Evolutionary conservation across 1,284 basidiomycete species (phyloP), one percentile per base, ranked within the genome.

Genomic region (Puccinia triticina): DNA sequence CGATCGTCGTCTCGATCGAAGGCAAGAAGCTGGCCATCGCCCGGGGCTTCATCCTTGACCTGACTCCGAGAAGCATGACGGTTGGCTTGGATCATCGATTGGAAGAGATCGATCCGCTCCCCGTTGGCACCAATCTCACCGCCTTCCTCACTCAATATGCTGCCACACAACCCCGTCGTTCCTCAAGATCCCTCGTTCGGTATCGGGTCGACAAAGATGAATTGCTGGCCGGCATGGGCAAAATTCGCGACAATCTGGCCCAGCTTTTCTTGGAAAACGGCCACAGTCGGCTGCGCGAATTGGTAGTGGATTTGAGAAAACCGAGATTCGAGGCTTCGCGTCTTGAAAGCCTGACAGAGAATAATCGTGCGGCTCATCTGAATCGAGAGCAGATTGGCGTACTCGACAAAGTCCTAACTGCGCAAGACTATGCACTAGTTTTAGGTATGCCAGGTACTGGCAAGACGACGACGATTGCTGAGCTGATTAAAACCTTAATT

Each of bases 401-500:
- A 0, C 90, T 98, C 86, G 87, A 88, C 43, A 92, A 91, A 83
- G 93, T 93, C 1, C 87, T 98, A 23, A 88, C 89, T 1, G 94
- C 96, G 0, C 88, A 91, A 83, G 96, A 99, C 87, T 99, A 98
- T 86, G 92, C 95, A 0, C 88, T 98, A 67, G 90, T 99, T 46
- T 89, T 98, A 7, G 97, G 96, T 34, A 98, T 99, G 97, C 96
- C 96, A 1, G 96, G 96, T 0, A 98, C 97, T 1, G 96, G 96
- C 12, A 99, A 99, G 88, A 98, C 96, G 50, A 97, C 95, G 0
- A 93, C 96, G 4, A 93, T 98, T 79, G 94, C 94, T 0, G 92
- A 94, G 59, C 90, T 98, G 61, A 95, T 99, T 86, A 90, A 91
- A 84, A 89, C 90, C 34, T 88, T 99, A 7, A 94, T 94, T 0